Conservation (phyloP, 1,139 yeast genomes). For the Zhuliangozyma blackwelliae region DNA sequence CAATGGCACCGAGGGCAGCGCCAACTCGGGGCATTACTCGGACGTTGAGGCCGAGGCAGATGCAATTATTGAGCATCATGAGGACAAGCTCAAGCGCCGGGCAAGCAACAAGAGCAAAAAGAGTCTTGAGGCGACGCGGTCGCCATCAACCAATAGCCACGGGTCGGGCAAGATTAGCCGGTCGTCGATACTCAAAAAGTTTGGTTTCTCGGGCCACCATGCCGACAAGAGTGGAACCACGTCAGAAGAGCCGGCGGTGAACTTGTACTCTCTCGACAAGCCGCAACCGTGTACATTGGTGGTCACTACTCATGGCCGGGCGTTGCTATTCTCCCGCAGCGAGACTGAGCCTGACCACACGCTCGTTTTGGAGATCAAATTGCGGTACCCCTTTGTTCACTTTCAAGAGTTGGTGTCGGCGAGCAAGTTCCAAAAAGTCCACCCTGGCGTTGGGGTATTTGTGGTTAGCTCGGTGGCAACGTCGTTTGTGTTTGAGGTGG, state of each 20-base stretch:
- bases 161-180: conserved; percentile 4
- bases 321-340: conserved; percentile 41
- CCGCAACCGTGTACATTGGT: conserved; percentile 44
- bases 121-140: conserved; percentile 6
- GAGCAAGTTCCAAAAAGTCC: conserved; percentile 25
- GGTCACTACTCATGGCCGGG: conserved; percentile 55
- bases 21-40: conserved; percentile 1
- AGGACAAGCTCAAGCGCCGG: conserved; percentile 15
- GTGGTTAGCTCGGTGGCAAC: conserved; percentile 47
- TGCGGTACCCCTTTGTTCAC: conserved; percentile 44
- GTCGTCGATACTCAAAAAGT: conserved; percentile 27
- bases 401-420: conserved; percentile 50
- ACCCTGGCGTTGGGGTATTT: conserved; percentile 46
- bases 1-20: conserved; percentile 33
- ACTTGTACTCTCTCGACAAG: conserved; percentile 30
- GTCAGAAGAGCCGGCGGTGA: conserved; percentile 13
- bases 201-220: conserved; percentile 17
- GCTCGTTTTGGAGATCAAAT: conserved; percentile 45
- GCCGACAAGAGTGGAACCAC: conserved; percentile 12
- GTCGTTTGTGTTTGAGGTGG: conserved; percentile 56
- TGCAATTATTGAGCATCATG: conserved; percentile 26
- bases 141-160: conserved; percentile 3
- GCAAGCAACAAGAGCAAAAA: conserved; percentile 8
- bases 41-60: conserved; percentile 17
- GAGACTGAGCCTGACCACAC: conserved; percentile 29